Conservation (phyloP, 2,329 filamentous ascomycete genomes). For the Sarocladium oryzae region DNA sequence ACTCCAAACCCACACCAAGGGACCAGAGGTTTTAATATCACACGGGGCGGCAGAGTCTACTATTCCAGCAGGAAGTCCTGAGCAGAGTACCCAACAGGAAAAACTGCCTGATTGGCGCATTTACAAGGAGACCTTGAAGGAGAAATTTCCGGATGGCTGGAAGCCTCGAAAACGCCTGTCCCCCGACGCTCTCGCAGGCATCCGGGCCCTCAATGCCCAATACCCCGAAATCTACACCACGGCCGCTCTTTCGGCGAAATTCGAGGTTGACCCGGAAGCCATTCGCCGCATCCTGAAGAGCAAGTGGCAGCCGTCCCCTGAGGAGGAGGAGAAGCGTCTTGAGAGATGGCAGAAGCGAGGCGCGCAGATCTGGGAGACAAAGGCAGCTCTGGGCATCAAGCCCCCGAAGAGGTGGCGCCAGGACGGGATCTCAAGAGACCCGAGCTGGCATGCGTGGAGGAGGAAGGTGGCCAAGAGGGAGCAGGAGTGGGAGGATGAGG, state of each 20-base stretch:
- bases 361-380: constrained; percentile 50
- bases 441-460: constrained; percentile 32
- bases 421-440: constrained; percentile 43
- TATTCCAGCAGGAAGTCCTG: not conserved
- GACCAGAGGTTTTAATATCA: not conserved
- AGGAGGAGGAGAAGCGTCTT: constrained; percentile 52
- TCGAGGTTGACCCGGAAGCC: constrained; percentile 80
- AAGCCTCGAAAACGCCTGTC: constrained; percentile 79
- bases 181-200: constrained; percentile 85
- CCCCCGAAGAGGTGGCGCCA: constrained; percentile 54
- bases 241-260: constrained; percentile 64
- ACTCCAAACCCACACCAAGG: not conserved
- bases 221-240: constrained; percentile 75
- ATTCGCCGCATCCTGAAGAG: constrained; percentile 79
- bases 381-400: constrained; percentile 55
- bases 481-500: constrained; percentile 23
- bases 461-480: constrained; percentile 19
- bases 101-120: constrained; percentile 51
- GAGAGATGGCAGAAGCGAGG: constrained; percentile 57
- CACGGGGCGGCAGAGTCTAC: not conserved
- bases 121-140: constrained; percentile 67
- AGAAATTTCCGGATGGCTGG: constrained; percentile 81
- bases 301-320: constrained; percentile 61
- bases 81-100: constrained; percentile 29
- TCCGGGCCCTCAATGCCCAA: constrained; percentile 72